These are phyloP conservation scores for Hemisphaericaspora subhashii DNA, from an alignment of 1,139 yeast genomes.

Conservation along the genomic window DNA sequence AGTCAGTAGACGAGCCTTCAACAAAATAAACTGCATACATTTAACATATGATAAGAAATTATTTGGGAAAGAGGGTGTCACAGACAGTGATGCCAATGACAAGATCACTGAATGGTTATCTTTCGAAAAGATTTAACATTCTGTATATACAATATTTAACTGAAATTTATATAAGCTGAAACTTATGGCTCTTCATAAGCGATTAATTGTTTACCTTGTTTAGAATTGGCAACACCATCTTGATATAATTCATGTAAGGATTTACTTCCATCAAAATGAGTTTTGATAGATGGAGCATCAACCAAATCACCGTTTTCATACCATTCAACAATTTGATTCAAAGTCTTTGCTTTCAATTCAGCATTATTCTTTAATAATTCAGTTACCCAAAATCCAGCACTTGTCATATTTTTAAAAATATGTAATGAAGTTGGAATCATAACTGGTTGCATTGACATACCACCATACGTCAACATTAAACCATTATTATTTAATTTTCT, in stretches of 20 bases:
- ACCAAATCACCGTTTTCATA: constrained; percentile 61
- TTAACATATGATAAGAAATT: too few relatives aligned
- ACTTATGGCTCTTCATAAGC: constrained; percentile 17
- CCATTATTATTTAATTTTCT: constrained; percentile 71
- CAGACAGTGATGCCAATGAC: too few relatives aligned
- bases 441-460: constrained; percentile 96
- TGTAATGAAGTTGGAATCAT: constrained; percentile 82
- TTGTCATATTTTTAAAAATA: constrained; percentile 83
- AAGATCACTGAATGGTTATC: too few relatives aligned
- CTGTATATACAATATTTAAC: too few relatives aligned
- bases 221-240: constrained; percentile 51
- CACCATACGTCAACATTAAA: constrained; percentile 89
- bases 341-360: constrained; percentile 58
- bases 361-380: constrained; percentile 68
- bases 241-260: constrained; percentile 51
- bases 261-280: constrained; percentile 46
- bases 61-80: too few relatives aligned
- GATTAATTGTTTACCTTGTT: constrained; percentile 44
- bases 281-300: constrained; percentile 60
- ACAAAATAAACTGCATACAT: too few relatives aligned
- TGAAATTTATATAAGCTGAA: too few relatives aligned
- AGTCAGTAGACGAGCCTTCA: too few relatives aligned
- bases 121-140: too few relatives aligned
- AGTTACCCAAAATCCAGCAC: constrained; percentile 94
- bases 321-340: constrained; percentile 61